Evolutionary conservation across 805 yeast species (phyloP), one percentile per base, ranked within the genome.

Genomic region (Candida boidinii): DNA sequence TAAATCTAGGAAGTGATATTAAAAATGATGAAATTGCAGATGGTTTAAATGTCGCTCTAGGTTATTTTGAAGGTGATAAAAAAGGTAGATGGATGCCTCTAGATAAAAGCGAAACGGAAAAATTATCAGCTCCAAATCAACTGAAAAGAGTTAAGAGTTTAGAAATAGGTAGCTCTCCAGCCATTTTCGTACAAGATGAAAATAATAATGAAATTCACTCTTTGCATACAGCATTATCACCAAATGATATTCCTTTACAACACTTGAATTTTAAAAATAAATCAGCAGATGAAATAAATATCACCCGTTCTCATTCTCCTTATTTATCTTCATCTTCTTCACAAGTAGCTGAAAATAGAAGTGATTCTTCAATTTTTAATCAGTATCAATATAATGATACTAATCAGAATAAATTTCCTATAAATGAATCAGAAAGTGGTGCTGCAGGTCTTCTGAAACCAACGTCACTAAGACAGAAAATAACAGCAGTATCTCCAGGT

Each of bases 71-170:
- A 13, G 42, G 39, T 25, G 26, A 33, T n/a, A 26, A 30, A 8
- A 35, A 35, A 17, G 45, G 42, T 9, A 25, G 31, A 10, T 46
- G 51, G 51, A 44, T 46, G 49, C 49, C 50, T 12, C 17, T 37
- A 5, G 28, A 31, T 10, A 39, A 40, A 13, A 13, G 16, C 9
- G 22, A 21, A 17, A 12, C 17, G 7, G 15, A 25, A 16, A 16
- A 20, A n/a, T 17, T 17, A 11, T 20, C 11, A 16, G 13, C 29
- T 18, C 14, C 23, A 10, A 9, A 26, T 14, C 25, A 21, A 5
- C 13, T 17, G 16, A 13, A 28, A 7, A 15, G 14, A 24, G 12
- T 22, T 23, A n/a, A 13, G 17, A 6, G 5, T 33, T 31, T 41
- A 11, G 45, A 41, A 23, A 13, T 33, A 7, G 40, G 36, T n/a